Evolutionary conservation across 2,329 filamentous ascomycete species (phyloP).

Genomic region (Alternaria burnsii): DNA sequence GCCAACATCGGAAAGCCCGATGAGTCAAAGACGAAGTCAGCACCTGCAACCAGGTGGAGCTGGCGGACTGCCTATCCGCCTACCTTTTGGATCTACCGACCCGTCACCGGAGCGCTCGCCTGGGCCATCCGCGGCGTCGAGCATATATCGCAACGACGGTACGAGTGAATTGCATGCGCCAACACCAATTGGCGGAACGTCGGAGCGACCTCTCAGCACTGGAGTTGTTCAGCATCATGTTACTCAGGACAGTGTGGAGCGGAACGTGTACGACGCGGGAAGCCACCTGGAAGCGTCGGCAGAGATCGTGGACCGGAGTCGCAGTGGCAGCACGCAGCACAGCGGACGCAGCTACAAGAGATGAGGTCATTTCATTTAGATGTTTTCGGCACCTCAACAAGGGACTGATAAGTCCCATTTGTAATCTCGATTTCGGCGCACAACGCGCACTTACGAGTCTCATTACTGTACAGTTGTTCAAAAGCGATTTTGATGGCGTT

Average conservation of each 20-base stretch:
- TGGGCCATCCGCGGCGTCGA: constrained; percentile 47
- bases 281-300: constrained; percentile 48
- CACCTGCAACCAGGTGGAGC: constrained; percentile 42
- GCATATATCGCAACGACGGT: constrained; percentile 39
- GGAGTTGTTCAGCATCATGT: constrained; percentile 52
- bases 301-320: constrained; percentile 49
- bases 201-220: constrained; percentile 47
- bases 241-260: constrained; percentile 50
- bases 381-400: constrained; percentile 12
- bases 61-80: constrained; percentile 37
- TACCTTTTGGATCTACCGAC: constrained; percentile 50
- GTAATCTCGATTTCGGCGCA: constrained; percentile 13
- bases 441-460: constrained; percentile 33
- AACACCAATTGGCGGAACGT: constrained; percentile 21
- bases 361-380: constrained; percentile 4
- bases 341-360: constrained; percentile 31
- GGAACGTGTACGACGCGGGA: constrained; percentile 39
- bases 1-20: constrained; percentile 23
- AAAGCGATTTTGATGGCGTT: constrained; percentile 27
- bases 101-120: constrained; percentile 48
- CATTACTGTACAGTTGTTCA: constrained; percentile 32
- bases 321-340: constrained; percentile 44
- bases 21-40: constrained; percentile 23
- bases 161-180: constrained; percentile 32
- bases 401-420: constrained; percentile 8